These are phyloP conservation scores for Polyporus arcularius DNA, from an alignment of 768 basidiomycete genomes.

Conservation along the genomic window DNA sequence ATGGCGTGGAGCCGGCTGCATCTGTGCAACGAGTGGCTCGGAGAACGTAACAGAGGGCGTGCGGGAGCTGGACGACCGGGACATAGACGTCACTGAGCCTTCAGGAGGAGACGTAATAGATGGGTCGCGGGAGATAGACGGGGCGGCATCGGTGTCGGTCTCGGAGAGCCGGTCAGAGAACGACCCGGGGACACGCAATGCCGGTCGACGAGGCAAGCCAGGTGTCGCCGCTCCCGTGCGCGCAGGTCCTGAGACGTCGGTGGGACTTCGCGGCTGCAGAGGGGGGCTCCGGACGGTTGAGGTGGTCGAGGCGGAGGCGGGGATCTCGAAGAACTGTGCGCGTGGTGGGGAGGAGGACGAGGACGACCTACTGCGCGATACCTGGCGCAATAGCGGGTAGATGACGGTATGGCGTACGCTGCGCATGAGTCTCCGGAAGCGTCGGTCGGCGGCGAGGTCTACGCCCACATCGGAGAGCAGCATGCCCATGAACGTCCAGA, in stretches of 20 bases:
- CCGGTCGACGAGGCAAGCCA: conserved; percentile 20
- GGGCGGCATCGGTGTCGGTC: conserved; percentile 16
- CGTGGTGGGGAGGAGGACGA: conserved; percentile 15
- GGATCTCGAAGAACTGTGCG: conserved; percentile 21
- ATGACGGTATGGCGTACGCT: conserved; percentile 26
- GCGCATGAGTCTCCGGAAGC: conserved; percentile 31
- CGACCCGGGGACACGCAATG: conserved; percentile 26
- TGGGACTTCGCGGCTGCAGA: conserved; percentile 1
- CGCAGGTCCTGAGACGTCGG: neutral
- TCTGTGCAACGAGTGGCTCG: conserved; percentile 8
- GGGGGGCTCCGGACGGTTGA: conserved; percentile 21
- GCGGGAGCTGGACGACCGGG: conserved; percentile 5
- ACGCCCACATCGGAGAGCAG: conserved; percentile 54
- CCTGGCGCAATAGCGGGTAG: conserved; percentile 14
- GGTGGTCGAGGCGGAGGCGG: conserved; percentile 14
- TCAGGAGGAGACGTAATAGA: conserved; percentile 1
- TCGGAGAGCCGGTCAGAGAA: conserved; percentile 26
- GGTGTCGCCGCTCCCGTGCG: conserved; percentile 1
- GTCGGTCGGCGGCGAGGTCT: conserved; percentile 44
- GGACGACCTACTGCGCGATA: conserved; percentile 8
- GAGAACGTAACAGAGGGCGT: conserved; percentile 16
- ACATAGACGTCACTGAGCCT: neutral
- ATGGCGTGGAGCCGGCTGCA: neutral
- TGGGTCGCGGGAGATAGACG: conserved; percentile 1
- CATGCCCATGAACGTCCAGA: conserved; percentile 57